These are phyloP conservation scores for Salix suchowensis DNA, from an alignment of 345 rosid species.

Conservation along the genomic window DNA sequence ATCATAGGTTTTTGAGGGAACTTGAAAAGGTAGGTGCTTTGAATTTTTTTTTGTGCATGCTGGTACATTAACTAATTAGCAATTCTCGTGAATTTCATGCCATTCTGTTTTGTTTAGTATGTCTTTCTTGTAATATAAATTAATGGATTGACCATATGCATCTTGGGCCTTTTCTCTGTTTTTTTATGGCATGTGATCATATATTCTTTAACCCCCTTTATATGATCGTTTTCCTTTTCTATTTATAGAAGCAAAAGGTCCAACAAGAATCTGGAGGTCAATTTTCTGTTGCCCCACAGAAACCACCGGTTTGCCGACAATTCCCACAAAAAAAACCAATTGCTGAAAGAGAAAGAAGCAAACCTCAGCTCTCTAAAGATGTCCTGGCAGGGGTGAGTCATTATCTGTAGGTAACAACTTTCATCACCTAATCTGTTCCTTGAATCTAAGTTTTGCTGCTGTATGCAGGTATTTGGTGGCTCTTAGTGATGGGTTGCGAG, in stretches of 20 bases:
- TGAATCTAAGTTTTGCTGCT: conserved; percentile 2
- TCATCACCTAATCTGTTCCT: not conserved
- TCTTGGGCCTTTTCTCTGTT: too few relatives aligned
- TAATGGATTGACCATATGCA: too few relatives aligned
- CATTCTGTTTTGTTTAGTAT: too few relatives aligned
- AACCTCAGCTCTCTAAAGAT: conserved; percentile 61
- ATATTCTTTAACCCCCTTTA: too few relatives aligned
- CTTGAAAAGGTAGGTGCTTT: not conserved
- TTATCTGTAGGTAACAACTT: not conserved
- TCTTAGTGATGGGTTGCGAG: conserved; percentile 10
- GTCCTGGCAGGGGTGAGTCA: conserved; percentile 62
- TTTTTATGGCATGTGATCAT: not conserved
- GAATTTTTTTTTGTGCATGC: too few relatives aligned
- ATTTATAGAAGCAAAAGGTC: conserved; percentile 66
- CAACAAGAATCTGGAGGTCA: conserved; percentile 41
- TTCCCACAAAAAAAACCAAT: conserved; percentile 72
- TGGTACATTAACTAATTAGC: too few relatives aligned
- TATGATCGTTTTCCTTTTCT: not conserved
- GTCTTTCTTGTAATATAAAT: too few relatives aligned
- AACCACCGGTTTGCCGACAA: conserved; percentile 44
- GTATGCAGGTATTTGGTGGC: conserved; percentile 54
- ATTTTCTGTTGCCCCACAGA: conserved; percentile 21
- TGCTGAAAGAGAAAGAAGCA: conserved; percentile 38
- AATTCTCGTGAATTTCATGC: too few relatives aligned
- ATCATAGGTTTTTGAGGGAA: not conserved